Evolutionary conservation across 2,329 filamentous ascomycete genomes (phyloP), one percentile per base, ranked within the genome.

Genomic region (Ophiobolus disseminans): DNA sequence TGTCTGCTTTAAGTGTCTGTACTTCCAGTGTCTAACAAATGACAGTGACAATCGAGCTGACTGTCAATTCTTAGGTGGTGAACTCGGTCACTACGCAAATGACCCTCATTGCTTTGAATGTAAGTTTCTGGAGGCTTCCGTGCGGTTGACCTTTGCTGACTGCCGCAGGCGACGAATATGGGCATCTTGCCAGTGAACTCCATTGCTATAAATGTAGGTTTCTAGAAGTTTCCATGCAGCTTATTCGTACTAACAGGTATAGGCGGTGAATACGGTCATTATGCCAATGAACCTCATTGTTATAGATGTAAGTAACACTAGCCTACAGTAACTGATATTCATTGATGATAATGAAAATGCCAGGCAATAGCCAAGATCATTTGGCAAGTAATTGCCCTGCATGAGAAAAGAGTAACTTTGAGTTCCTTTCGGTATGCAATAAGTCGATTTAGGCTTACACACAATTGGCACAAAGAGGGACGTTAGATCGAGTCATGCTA

Each of bases 21-120:
- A 20, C 14, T 19, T 36, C 32, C 32, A 36, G 7, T 36, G 5
- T 36, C 32, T 36, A 19, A 36, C 32, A 11, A 36, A 36, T 16
- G 32, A 36, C 32, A 19, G 32, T 36, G 32, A 19, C 32, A 36
- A 36, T 36, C 32, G 32, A 36, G 32, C 32, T 36, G 32, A 36
- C 32, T 36, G 32, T 36, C 32, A 36, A 36, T 36, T 36, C 32
- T 36, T 36, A 36, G 32, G 32, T 36, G 32, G 32, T 36, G 32
- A 36, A 36, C 32, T 36, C 32, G 32, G 32, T 36, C 32, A 36
- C 32, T 36, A 36, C 32, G 32, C 32, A 36, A 36, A 20, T 36
- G 32, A 36, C 32, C 32, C 32, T 36, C 32, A 36, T 36, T 36
- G 32, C 32, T 36, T 36, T 19, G 19, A 36, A 36, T 36, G 32